Percentiles rank a stretch among this genome's conserved stretches.
Evolutionary conservation across 257 asterid genomes (phyloP).

Genomic region (Knoxia roxburghii): DNA sequence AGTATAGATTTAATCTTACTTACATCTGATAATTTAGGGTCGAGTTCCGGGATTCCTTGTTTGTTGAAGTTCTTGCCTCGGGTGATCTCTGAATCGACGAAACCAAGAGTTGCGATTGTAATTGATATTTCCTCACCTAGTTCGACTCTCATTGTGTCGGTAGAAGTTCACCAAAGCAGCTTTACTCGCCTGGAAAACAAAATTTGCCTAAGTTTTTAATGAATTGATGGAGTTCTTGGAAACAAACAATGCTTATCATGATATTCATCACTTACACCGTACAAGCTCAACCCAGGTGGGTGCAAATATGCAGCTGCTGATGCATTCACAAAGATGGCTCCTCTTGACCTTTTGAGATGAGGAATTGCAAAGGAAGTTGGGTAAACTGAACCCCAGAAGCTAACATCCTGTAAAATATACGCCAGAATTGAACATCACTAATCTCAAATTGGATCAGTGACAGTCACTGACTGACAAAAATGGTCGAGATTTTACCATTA

Average conservation of each 20-base stretch:
- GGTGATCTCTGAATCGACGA: slow-evolving; percentile 20
- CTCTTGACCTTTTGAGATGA: slow-evolving; percentile 18
- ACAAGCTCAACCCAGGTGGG: slow-evolving; percentile 13
- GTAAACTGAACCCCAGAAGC: slow-evolving; percentile 27
- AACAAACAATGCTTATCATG: no score
- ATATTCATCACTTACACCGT: background rate
- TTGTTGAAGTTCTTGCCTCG: slow-evolving; percentile 14
- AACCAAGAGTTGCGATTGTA: slow-evolving; percentile 21
- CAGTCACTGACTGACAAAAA: background rate
- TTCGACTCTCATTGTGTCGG: slow-evolving; percentile 19
- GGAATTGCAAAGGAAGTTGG: slow-evolving; percentile 27
- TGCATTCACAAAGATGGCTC: slow-evolving; percentile 21
- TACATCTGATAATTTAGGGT: background rate
- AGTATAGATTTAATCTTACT: background rate
- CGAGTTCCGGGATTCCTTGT: slow-evolving; percentile 7
- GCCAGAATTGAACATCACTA: background rate
- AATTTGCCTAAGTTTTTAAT: no score
- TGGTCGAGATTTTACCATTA: slow-evolving; percentile 8
- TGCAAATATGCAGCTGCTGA: slow-evolving; percentile 13
- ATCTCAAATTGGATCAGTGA: no score
- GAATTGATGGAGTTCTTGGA: no score
- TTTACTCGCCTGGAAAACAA: slow-evolving; percentile 22
- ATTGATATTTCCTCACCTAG: slow-evolving; percentile 20
- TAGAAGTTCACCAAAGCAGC: slow-evolving; percentile 20
- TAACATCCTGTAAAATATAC: slow-evolving; percentile 16